phyloP scores from a whole-genome alignment of 441 rosid genomes.

The Lepidium campestre region DNA sequence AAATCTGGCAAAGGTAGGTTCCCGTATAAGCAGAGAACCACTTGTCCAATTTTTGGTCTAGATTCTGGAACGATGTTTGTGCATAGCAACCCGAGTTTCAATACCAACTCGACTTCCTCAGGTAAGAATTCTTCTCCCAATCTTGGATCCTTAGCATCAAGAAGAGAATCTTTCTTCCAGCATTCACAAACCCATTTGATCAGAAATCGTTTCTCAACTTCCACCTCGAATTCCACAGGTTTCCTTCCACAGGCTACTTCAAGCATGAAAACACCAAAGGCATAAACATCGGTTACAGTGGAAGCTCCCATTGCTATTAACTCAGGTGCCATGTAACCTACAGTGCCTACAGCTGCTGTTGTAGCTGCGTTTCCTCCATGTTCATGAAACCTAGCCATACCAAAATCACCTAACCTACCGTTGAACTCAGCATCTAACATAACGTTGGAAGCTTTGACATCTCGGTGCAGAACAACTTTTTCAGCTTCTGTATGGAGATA shows the following conservation, averaged over 20 bases:
- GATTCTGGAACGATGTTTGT: constrained; percentile 30
- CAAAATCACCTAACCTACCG: constrained; percentile 58
- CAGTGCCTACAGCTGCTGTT: constrained; percentile 52
- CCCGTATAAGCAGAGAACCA: constrained; percentile 37
- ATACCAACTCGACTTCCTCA: constrained; percentile 49
- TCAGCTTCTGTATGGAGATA: constrained; percentile 72
- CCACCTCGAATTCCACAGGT: constrained; percentile 32
- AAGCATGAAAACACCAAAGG: constrained; percentile 62
- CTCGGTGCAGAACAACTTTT: constrained; percentile 58
- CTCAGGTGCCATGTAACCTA: constrained; percentile 63
- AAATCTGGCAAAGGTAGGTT: constrained; percentile 34
- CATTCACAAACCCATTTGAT: constrained; percentile 48
- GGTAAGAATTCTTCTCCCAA: constrained; percentile 29
- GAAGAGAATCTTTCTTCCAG: constrained; percentile 41
- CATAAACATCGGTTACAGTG: constrained; percentile 42
- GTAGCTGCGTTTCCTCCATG: constrained; percentile 38
- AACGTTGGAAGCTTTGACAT: constrained; percentile 56
- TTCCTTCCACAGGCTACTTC: constrained; percentile 65
- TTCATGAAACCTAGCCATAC: constrained; percentile 59
- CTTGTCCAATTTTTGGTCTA: constrained; percentile 56
- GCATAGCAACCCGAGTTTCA: constrained; percentile 54
- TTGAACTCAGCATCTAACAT: constrained; percentile 43
- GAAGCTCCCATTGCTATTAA: constrained; percentile 43
- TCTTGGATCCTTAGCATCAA: constrained; percentile 40
- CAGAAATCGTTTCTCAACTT: constrained; percentile 29